Evolutionary conservation across 345 rosid species (phyloP).

Genomic region (Clarkia xantiana): DNA sequence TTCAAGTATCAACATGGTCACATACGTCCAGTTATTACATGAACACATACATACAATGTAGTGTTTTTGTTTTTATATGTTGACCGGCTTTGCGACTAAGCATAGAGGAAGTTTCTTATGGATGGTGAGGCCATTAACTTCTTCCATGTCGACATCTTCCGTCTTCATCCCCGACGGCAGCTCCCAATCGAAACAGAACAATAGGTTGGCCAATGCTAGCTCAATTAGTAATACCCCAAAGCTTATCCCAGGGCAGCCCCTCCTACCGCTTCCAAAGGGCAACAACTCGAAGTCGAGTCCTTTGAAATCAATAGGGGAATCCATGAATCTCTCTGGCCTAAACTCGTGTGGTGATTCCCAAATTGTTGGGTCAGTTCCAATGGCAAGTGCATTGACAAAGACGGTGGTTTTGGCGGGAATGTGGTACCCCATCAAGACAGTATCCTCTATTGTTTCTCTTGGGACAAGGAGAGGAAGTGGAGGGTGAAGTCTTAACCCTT

Average conservation of each 20-base stretch:
- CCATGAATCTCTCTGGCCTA: conserved; percentile 30
- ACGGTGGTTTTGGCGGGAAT: conserved; percentile 29
- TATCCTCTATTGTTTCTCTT: conserved; percentile 19
- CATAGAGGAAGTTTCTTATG: conserved; percentile 37
- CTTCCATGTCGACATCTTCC: conserved; percentile 40
- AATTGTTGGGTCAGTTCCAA: conserved; percentile 14
- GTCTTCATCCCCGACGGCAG: conserved; percentile 25
- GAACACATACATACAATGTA: too few species aligned
- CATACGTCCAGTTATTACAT: too few species aligned
- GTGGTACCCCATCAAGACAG: conserved; percentile 14
- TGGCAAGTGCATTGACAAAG: conserved; percentile 13
- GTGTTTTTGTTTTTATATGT: too few species aligned
- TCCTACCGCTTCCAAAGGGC: conserved; percentile 52
- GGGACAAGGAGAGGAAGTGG: conserved; percentile 24
- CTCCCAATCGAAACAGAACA: conserved; percentile 35
- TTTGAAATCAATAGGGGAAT: conserved; percentile 25
- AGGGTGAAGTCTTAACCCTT: conserved; percentile 24
- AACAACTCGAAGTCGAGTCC: conserved; percentile 36
- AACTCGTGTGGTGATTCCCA: conserved; percentile 29
- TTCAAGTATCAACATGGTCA: too few species aligned
- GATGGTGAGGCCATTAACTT: conserved; percentile 22
- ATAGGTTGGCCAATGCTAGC: conserved; percentile 31
- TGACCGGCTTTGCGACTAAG: conserved; percentile 15
- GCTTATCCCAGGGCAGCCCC: conserved; percentile 46
- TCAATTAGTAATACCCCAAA: conserved; percentile 25